phyloP scores from a whole-genome alignment of 2,329 filamentous ascomycete genomes.

The Neonectria magnoliae region DNA sequence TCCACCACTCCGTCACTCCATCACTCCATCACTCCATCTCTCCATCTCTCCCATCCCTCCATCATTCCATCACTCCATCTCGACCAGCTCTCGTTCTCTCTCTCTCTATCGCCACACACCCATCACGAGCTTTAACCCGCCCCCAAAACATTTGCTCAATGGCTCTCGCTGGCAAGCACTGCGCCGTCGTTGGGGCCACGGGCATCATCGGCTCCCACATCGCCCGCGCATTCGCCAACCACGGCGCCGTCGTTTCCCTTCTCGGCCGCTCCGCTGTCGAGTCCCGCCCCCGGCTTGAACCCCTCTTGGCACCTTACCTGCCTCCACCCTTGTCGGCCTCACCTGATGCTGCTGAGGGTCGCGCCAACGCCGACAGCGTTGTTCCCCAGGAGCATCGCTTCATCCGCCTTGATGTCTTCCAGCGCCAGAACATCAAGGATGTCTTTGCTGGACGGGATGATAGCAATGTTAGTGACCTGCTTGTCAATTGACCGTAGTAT shows the following conservation, averaged over 20 bases:
- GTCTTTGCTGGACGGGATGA: conserved; percentile 40
- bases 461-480: conserved; percentile 23
- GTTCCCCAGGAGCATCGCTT: conserved; percentile 46
- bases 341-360: neutral
- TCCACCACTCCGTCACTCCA: neutral
- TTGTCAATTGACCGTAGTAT: neutral
- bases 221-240: conserved; percentile 69
- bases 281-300: conserved; percentile 54
- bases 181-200: conserved; percentile 75
- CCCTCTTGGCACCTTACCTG: conserved; percentile 44
- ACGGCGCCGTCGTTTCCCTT: conserved; percentile 69
- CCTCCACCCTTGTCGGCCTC: conserved; percentile 16
- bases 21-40: neutral
- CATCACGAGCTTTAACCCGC: conserved; percentile 4
- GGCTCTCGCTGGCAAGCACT: conserved; percentile 58
- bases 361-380: conserved; percentile 12
- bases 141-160: conserved; percentile 22
- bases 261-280: conserved; percentile 65
- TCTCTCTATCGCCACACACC: neutral
- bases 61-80: neutral
- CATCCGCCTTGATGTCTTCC: conserved; percentile 47
- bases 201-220: conserved; percentile 77
- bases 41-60: too few relatives aligned
- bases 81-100: conserved; percentile 11
- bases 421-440: conserved; percentile 43